Conservation (phyloP, 805 yeast species). For the Zygotorulaspora florentina region DNA sequence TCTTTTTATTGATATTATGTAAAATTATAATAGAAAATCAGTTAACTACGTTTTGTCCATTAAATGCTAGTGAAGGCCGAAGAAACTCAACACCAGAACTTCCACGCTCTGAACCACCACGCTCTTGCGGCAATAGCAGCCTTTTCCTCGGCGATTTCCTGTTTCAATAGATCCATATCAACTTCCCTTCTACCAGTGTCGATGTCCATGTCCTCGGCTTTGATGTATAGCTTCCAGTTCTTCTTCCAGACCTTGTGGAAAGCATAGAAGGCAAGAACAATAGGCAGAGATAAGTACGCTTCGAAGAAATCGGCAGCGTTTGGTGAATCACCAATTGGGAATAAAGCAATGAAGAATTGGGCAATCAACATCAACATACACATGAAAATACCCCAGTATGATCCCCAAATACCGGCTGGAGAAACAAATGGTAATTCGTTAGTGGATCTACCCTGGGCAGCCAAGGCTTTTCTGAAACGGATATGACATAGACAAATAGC, state of each 20-base stretch:
- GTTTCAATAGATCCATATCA: slow-evolving; percentile 49
- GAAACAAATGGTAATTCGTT: slow-evolving; percentile 66
- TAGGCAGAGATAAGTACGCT: slow-evolving; percentile 60
- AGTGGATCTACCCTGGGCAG: slow-evolving; percentile 60
- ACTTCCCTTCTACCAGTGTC: slow-evolving; percentile 59
- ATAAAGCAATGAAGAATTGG: slow-evolving; percentile 79
- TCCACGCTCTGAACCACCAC: slow-evolving; percentile 41
- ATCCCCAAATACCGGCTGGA: slow-evolving; percentile 65
- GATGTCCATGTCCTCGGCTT: slow-evolving; percentile 51
- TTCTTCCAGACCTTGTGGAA: slow-evolving; percentile 54
- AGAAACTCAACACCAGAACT: slow-evolving; percentile 44
- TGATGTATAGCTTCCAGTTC: slow-evolving; percentile 40
- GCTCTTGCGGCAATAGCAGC: slow-evolving; percentile 43
- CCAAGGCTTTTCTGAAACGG: slow-evolving; percentile 61
- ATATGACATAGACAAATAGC: slow-evolving; percentile 56
- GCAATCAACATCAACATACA: slow-evolving; percentile 61
- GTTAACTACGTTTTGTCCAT: not conserved
- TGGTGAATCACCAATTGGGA: slow-evolving; percentile 55
- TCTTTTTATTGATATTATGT: not conserved
- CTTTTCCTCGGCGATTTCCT: slow-evolving; percentile 51
- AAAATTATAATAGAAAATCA: not conserved
- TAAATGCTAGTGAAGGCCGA: not conserved
- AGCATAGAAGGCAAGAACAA: slow-evolving; percentile 52
- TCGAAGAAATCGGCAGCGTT: slow-evolving; percentile 59
- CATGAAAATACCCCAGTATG: slow-evolving; percentile 55